phyloP scores from a whole-genome alignment of 2,329 filamentous ascomycete species.

The Aspergillus sp. region DNA sequence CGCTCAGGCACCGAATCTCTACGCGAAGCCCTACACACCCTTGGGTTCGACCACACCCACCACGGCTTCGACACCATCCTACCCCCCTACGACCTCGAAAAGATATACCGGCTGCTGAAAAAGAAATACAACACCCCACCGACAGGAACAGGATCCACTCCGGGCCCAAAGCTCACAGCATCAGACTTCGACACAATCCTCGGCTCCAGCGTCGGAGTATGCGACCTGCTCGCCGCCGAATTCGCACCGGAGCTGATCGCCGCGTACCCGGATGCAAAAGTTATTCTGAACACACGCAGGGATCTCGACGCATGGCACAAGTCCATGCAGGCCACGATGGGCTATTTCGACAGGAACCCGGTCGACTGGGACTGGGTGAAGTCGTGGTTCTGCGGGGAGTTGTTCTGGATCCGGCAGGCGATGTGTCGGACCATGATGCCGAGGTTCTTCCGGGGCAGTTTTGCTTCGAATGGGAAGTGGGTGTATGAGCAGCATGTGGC shows the following conservation, averaged over 20 bases:
- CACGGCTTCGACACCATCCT: constrained; percentile 16
- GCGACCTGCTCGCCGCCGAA: constrained; percentile 31
- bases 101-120: constrained; percentile 10
- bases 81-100: neutral
- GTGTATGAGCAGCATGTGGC: constrained; percentile 14
- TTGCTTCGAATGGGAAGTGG: constrained; percentile 7
- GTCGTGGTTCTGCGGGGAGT: constrained; percentile 18
- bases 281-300: constrained; percentile 17
- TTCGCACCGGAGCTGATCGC: constrained; percentile 37
- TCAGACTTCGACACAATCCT: constrained; percentile 33
- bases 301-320: constrained; percentile 19
- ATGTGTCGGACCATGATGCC: constrained; percentile 19
- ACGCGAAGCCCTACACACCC: constrained; percentile 21
- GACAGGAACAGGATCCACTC: neutral
- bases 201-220: constrained; percentile 27
- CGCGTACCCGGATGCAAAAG: constrained; percentile 33
- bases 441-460: constrained; percentile 16
- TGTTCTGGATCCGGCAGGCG: constrained; percentile 20
- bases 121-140: constrained; percentile 15
- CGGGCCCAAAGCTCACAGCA: constrained; percentile 4
- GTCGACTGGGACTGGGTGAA: constrained; percentile 18
- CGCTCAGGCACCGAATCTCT: constrained; percentile 27
- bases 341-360: constrained; percentile 15
- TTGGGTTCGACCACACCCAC: constrained; percentile 23
- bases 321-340: constrained; percentile 18